Evolutionary conservation across 495 filamentous ascomycete species (phyloP).

Genomic region (Hypoxylon lienhwacheense): DNA sequence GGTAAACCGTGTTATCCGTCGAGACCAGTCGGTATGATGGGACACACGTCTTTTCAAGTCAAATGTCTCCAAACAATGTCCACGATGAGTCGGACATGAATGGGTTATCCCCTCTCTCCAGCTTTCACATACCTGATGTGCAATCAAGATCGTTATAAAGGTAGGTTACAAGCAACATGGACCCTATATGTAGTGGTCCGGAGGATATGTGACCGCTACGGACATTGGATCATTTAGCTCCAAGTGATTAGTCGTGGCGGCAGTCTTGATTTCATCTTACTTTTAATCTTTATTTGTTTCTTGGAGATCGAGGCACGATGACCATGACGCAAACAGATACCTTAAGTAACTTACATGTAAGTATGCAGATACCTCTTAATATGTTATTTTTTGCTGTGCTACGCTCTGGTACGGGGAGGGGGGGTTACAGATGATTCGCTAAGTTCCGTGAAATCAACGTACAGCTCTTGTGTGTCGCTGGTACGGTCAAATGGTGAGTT

Average conservation of each 20-base stretch:
- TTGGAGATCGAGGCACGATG: constrained; percentile 6
- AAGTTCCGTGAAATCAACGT: constrained; percentile 12
- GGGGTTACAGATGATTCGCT: constrained; percentile 8
- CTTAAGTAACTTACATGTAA: too few relatives aligned
- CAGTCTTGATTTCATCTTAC: too few relatives aligned
- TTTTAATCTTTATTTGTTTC: too few relatives aligned
- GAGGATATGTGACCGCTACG: constrained; percentile 22
- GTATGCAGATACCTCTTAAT: too few relatives aligned
- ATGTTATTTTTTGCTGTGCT: constrained; percentile 1
- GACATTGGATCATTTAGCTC: constrained; percentile 10
- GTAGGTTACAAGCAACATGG: constrained; percentile 10
- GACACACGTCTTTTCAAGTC: too few relatives aligned
- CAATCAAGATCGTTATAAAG: not conserved
- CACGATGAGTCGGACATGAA: constrained; percentile 4
- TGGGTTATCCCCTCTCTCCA: constrained; percentile 2
- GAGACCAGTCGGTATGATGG: too few relatives aligned
- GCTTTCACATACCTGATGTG: constrained; percentile 2
- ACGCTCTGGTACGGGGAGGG: not conserved
- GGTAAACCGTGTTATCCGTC: not conserved
- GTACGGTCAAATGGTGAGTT: constrained; percentile 1
- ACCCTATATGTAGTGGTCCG: constrained; percentile 13
- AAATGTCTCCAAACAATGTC: not conserved
- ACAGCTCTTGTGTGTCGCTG: not conserved
- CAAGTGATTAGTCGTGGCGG: too few relatives aligned
- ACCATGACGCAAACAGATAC: constrained; percentile 31